These are phyloP conservation scores for Pelargonium nanum DNA, from an alignment of 345 rosid species.

Conservation along the genomic window DNA sequence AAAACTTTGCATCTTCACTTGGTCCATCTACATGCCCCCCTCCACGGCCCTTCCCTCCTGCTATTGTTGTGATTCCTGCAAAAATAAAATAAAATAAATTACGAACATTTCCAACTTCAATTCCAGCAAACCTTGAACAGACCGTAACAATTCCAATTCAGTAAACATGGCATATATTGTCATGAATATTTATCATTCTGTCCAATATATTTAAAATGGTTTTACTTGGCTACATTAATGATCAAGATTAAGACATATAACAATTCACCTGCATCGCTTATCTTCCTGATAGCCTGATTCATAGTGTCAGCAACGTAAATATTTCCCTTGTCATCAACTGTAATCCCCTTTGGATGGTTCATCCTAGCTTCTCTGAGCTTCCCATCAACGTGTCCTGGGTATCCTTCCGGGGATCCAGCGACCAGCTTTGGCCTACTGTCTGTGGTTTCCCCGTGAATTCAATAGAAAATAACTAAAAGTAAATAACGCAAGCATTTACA, in stretches of 20 bases:
- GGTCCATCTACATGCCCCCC: constrained; percentile 96
- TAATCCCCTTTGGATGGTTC: constrained; percentile 84
- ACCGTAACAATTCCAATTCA: not conserved
- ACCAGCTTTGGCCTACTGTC: constrained; percentile 75
- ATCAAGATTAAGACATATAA: not conserved
- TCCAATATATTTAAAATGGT: not conserved
- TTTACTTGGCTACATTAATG: not conserved
- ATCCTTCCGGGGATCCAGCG: constrained; percentile 83
- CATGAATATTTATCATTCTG: too few relatives aligned
- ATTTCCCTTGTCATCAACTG: constrained; percentile 87
- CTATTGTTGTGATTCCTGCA: constrained; percentile 89
- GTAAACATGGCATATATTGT: not conserved
- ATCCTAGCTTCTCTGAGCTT: constrained; percentile 69
- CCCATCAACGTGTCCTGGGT: constrained; percentile 86
- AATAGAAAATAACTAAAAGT: constrained; percentile 3
- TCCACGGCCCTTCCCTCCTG: constrained; percentile 83
- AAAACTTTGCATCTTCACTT: constrained; percentile 93
- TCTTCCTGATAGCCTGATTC: constrained; percentile 90
- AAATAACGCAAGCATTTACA: not conserved
- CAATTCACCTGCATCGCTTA: constrained; percentile 62
- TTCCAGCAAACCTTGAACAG: too few relatives aligned
- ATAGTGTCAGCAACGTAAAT: constrained; percentile 78
- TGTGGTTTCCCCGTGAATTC: constrained; percentile 19
- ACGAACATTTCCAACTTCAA: not conserved
- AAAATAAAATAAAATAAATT: constrained; percentile 9